Conservation (phyloP, 2,329 filamentous ascomycete species). For the Trichoderma lentiforme region DNA sequence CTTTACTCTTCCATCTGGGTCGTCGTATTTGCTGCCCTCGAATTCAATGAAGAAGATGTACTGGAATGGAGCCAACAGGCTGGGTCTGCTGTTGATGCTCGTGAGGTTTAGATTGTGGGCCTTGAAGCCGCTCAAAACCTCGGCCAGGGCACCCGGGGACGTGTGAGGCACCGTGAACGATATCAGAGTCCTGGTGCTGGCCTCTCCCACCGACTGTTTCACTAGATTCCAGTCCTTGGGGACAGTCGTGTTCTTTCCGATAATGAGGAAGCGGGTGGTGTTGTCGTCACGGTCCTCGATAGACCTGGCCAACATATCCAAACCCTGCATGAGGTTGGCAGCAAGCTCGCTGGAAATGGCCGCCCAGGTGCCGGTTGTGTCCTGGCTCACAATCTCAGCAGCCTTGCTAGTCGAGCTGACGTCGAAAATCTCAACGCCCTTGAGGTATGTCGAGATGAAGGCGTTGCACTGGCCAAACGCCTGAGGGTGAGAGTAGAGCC, state of each 20-base stretch:
- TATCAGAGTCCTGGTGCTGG: conserved; percentile 66
- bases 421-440: conserved; percentile 74
- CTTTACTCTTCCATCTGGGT: conserved; percentile 56
- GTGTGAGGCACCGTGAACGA: conserved; percentile 80
- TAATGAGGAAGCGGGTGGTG: conserved; percentile 73
- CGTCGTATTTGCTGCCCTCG: conserved; percentile 54
- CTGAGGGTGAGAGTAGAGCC: conserved; percentile 90
- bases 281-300: conserved; percentile 76
- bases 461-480: conserved; percentile 85
- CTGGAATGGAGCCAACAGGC: conserved; percentile 71
- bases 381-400: conserved; percentile 69
- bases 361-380: conserved; percentile 58
- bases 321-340: conserved; percentile 61
- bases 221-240: conserved; percentile 28
- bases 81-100: conserved; percentile 84
- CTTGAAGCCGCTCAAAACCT: conserved; percentile 76
- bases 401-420: conserved; percentile 82
- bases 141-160: conserved; percentile 76
- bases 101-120: conserved; percentile 74
- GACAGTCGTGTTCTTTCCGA: conserved; percentile 40
- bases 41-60: conserved; percentile 97
- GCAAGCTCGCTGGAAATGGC: conserved; percentile 78
- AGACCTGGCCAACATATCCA: conserved; percentile 65
- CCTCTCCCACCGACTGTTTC: conserved; percentile 26
- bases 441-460: conserved; percentile 69